Base-by-base conservation (phyloP, 805 yeast genomes). In the Grigorovia humatica region DNA sequence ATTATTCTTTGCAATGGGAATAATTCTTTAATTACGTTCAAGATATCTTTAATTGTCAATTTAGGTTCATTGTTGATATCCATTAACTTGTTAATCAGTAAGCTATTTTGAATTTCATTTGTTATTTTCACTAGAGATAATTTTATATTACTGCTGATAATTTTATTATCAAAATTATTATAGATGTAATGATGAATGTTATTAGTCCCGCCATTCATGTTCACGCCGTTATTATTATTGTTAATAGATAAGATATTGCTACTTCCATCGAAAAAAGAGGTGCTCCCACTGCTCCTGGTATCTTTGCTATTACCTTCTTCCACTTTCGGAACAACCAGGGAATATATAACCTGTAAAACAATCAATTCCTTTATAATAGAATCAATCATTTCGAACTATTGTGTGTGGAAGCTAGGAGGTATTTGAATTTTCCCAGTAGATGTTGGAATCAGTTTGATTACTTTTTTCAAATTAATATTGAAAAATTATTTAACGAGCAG, bases 61-160 rank as follows among this genome's bases (percentile, higher is more conserved):
- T 62, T 63, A n/a, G 47, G 45, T n/a, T 48, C 48, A 8, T 41
- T 32, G 20, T 23, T 47, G 15, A 51, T 55, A 40, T 59, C 62
- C 29, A 57, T 60, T 12, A 53, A 48, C 13, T 57, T 51, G 12
- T 57, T 55, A 41, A 65, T 53, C 44, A 65, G 51, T 7, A 61
- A 50, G 54, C 63, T 65, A 49, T 63, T 65, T 44, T 65, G 68
- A 38, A 64, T 58, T 49, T 65, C 70, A 49, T 64, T 65, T 9
- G 67, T 63, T 38, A 66, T 48, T 46, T 65, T 60, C 7, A 66
- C 67, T 49, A 66, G 51, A 11, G 69, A 65, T 12, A 66, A 60
- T 43, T 63, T 60, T 46, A 57, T 60, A 48, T 56, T 55, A 18
- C 55, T 53, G 19, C 55, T 55, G n/a, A 52, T 51, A 1, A 49